phyloP scores from a whole-genome alignment of 495 filamentous ascomycete species.

The Daldinia bambusicola region DNA sequence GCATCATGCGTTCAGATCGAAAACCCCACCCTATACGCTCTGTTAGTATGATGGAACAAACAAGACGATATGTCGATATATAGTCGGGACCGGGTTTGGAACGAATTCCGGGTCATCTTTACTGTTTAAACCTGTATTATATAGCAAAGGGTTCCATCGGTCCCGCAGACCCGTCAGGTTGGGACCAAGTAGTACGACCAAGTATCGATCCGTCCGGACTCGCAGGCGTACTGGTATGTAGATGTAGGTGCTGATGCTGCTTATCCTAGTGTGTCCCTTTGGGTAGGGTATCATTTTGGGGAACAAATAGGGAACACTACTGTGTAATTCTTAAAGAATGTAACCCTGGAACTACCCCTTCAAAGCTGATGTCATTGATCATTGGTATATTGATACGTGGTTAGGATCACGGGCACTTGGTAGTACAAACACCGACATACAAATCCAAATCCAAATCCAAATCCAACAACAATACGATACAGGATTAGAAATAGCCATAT shows the following conservation, averaged over 20 bases:
- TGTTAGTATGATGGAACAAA: neutral
- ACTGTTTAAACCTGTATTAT: neutral
- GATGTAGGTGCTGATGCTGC: conserved; percentile 1
- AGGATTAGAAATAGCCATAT: too few relatives aligned
- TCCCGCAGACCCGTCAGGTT: neutral
- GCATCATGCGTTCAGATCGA: too few relatives aligned
- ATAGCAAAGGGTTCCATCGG: neutral
- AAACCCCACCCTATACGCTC: too few relatives aligned
- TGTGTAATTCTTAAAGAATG: neutral
- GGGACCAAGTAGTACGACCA: neutral
- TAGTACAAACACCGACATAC: neutral
- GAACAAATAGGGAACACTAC: neutral
- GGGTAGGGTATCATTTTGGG: neutral
- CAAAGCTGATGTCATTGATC: conserved; percentile 9
- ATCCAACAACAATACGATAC: too few relatives aligned
- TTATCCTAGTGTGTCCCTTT: neutral
- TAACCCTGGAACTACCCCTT: neutral
- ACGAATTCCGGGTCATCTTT: neutral
- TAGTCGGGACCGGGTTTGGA: conserved; percentile 9
- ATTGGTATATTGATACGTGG: neutral
- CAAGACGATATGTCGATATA: neutral
- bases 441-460: neutral
- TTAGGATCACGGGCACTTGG: neutral
- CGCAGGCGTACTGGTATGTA: too few relatives aligned
- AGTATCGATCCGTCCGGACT: too few relatives aligned